These are phyloP conservation scores for Suillus brevipes DNA, from an alignment of 768 basidiomycete species.

Conservation along the genomic window DNA sequence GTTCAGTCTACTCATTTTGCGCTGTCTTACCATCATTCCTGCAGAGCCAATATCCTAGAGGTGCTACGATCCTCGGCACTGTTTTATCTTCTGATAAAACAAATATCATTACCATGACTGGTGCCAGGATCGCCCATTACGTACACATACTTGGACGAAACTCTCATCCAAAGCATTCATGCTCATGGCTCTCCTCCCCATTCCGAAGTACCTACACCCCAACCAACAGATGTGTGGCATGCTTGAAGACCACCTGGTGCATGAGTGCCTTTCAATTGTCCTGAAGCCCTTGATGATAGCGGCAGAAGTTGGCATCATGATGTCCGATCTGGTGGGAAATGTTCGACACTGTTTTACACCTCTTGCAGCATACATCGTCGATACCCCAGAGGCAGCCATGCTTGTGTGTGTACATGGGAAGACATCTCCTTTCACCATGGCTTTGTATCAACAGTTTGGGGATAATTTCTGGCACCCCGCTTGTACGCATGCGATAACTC, in stretches of 20 bases:
- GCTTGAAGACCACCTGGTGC: constrained; percentile 11
- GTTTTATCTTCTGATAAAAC: constrained; percentile 37
- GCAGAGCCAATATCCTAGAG: constrained; percentile 18
- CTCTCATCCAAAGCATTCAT: constrained; percentile 27
- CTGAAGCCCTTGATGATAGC: constrained; percentile 18
- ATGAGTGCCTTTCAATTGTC: constrained; percentile 19
- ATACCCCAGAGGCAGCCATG: constrained; percentile 12
- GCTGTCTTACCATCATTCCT: neutral
- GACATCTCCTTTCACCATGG: constrained; percentile 28
- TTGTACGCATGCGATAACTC: constrained; percentile 6
- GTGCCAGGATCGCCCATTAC: constrained; percentile 29
- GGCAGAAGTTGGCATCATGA: constrained; percentile 17
- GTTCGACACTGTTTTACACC: constrained; percentile 18
- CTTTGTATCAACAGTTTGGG: constrained; percentile 31
- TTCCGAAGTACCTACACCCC: constrained; percentile 25
- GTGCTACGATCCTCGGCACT: constrained; percentile 21
- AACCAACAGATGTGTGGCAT: constrained; percentile 22
- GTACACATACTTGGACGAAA: constrained; percentile 27
- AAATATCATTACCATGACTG: constrained; percentile 30
- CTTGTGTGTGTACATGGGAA: constrained; percentile 16
- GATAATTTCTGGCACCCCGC: constrained; percentile 29
- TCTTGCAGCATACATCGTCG: constrained; percentile 28
- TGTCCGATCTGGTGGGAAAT: constrained; percentile 23
- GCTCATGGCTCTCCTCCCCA: constrained; percentile 28
- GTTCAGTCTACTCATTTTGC: too few species aligned